Conservation (phyloP, 2,329 filamentous ascomycete species). For the Cercospora sp. region DNA sequence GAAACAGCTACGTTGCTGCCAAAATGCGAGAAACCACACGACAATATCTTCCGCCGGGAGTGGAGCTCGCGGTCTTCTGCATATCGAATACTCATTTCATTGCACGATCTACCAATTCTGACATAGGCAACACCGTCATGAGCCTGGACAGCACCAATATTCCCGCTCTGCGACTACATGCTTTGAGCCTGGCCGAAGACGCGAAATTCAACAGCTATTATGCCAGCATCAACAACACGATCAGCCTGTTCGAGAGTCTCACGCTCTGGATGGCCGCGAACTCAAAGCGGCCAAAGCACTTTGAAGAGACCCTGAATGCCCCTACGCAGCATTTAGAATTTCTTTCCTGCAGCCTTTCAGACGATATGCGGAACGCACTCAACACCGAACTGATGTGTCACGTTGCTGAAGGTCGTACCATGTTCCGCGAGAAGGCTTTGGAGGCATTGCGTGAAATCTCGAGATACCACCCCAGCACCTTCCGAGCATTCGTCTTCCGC, state of each 20-base stretch:
- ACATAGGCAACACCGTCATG: background rate
- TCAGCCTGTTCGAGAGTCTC: background rate
- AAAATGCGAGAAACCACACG: background rate
- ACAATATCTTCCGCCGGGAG: background rate
- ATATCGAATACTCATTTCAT: background rate
- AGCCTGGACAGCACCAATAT: background rate
- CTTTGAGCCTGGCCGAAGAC: background rate
- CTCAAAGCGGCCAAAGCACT: background rate
- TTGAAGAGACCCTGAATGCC: background rate
- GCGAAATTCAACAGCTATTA: background rate
- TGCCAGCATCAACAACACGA: background rate
- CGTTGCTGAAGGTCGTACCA: background rate
- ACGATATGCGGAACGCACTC: background rate
- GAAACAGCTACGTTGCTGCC: background rate
- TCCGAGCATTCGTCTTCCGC: background rate
- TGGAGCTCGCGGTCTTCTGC: background rate
- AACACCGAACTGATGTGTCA: background rate
- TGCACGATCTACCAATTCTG: background rate
- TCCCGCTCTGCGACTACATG: background rate
- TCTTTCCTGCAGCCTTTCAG: background rate
- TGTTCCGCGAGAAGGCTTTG: background rate
- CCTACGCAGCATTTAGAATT: background rate
- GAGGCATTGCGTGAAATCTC: background rate
- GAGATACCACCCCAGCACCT: background rate
- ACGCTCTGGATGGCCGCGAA: background rate